Evolutionary conservation across 139 green algal genomes (phyloP).

Genomic region (Ettlia oleoabundans): DNA sequence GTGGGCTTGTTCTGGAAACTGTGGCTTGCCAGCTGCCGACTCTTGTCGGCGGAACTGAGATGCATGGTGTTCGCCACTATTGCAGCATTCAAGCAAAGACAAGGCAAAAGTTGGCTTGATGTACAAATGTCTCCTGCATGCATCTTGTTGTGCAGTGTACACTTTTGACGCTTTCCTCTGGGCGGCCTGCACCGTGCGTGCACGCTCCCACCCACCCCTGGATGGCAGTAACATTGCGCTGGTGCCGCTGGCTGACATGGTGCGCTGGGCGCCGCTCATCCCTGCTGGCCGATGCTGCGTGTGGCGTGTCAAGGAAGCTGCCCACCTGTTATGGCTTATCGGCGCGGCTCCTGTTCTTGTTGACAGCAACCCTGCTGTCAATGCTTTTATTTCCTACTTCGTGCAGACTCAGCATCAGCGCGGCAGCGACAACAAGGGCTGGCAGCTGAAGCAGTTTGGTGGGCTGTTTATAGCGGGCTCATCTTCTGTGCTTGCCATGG

Average conservation of each 20-base stretch:
- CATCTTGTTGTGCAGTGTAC: no score
- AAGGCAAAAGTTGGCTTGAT: no score
- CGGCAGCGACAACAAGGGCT: slow-evolving; percentile 44
- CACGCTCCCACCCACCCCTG: slow-evolving; percentile 74
- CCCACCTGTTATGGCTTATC: not conserved
- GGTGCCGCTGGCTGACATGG: slow-evolving; percentile 82
- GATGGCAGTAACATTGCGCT: slow-evolving; percentile 72
- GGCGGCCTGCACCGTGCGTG: slow-evolving; percentile 78
- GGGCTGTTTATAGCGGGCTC: slow-evolving; percentile 61
- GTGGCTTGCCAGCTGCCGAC: no score
- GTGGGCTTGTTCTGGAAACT: no score
- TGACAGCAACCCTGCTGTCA: no score
- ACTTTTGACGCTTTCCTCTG: slow-evolving; percentile 74
- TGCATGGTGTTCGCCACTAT: no score
- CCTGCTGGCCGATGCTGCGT: not conserved
- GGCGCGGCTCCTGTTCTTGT: no score
- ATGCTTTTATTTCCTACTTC: not conserved
- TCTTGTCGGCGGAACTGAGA: no score
- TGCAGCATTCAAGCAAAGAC: no score
- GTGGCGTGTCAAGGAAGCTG: no score
- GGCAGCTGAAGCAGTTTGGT: slow-evolving; percentile 47
- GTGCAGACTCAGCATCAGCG: slow-evolving; percentile 61
- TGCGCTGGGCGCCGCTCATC: slow-evolving; percentile 30
- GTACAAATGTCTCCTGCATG: no score
- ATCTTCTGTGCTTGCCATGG: slow-evolving; percentile 52